phyloP scores from a whole-genome alignment of 2,329 filamentous ascomycete genomes.

The Sphaerostilbella broomeana region DNA sequence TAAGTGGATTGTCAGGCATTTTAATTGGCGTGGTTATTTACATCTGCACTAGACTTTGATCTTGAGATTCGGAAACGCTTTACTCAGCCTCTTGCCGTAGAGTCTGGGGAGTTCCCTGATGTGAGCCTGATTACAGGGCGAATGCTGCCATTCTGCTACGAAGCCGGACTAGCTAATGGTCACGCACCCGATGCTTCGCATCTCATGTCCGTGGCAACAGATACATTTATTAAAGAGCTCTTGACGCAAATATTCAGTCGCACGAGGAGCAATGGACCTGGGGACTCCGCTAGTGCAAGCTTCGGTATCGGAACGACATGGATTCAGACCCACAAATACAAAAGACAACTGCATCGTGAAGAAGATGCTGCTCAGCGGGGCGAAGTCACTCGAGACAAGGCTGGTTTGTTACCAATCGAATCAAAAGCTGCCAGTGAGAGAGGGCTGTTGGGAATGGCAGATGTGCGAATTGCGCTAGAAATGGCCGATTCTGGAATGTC shows the following conservation, averaged over 20 bases:
- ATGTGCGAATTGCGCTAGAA: constrained; percentile 68
- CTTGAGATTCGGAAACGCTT: constrained; percentile 62
- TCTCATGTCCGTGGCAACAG: constrained; percentile 59
- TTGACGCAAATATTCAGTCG: constrained; percentile 57
- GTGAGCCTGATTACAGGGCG: constrained; percentile 54
- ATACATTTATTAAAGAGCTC: constrained; percentile 61
- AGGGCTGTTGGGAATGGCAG: constrained; percentile 66
- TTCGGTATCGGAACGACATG: constrained; percentile 61
- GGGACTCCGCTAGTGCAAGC: constrained; percentile 53
- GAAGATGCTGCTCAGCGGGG: constrained; percentile 68
- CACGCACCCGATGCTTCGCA: constrained; percentile 55
- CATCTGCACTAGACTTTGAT: constrained; percentile 48
- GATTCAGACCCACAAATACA: constrained; percentile 75
- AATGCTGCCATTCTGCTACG: constrained; percentile 64
- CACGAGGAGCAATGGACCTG: constrained; percentile 58
- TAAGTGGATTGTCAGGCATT: constrained; percentile 37
- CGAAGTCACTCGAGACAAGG: constrained; percentile 66
- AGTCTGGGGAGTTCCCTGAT: constrained; percentile 65
- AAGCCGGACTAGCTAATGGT: constrained; percentile 54
- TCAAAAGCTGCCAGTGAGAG: constrained; percentile 67
- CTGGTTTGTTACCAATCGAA: constrained; percentile 74
- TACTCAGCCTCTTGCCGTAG: constrained; percentile 55
- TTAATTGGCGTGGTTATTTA: constrained; percentile 14
- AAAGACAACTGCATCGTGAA: constrained; percentile 65
- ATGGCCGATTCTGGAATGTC: constrained; percentile 70